Conservation (phyloP, 352 stramenopile genomes). For the Globisporangium mamillatum region DNA sequence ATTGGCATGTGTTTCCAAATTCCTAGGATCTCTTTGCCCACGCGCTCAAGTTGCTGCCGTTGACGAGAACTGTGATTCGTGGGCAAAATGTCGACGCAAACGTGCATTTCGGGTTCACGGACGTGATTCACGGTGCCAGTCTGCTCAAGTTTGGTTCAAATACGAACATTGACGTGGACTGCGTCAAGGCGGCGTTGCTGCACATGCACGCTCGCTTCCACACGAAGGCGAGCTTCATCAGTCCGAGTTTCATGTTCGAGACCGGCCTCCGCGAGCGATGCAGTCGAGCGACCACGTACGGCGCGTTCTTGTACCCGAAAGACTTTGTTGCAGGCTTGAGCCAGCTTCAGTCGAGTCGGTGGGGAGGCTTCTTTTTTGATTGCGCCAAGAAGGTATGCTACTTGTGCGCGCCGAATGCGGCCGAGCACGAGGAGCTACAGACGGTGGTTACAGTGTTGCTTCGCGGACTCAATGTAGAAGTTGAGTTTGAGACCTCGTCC, state of each 20-base stretch:
- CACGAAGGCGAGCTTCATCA: slow-evolving; percentile 5
- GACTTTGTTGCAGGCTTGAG: slow-evolving; percentile 4
- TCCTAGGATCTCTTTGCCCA: slow-evolving; percentile 5
- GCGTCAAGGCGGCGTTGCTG: slow-evolving; percentile 8
- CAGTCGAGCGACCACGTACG: background rate
- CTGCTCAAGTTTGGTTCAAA: slow-evolving; percentile 6
- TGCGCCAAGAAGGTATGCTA: slow-evolving; percentile 8
- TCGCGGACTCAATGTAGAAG: background rate
- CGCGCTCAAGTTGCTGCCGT: slow-evolving; percentile 4
- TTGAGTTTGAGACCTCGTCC: background rate
- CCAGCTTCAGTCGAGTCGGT: slow-evolving; percentile 8
- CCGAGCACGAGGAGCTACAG: slow-evolving; percentile 5
- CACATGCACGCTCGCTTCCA: slow-evolving; percentile 10
- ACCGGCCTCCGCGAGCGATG: background rate
- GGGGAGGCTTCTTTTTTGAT: slow-evolving; percentile 13
- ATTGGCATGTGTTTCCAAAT: background rate
- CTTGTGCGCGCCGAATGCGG: background rate
- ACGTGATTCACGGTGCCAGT: slow-evolving; percentile 1
- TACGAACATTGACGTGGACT: slow-evolving; percentile 11
- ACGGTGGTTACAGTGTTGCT: background rate
- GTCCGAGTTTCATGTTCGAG: slow-evolving; percentile 7
- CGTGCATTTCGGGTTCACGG: slow-evolving; percentile 4
- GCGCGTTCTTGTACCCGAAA: slow-evolving; percentile 13
- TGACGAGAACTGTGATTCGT: slow-evolving; percentile 1
- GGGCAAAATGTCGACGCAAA: background rate